These are phyloP conservation scores for Isabelozyma pseudorhagii DNA, from an alignment of 805 yeast genomes.

Conservation along the genomic window DNA sequence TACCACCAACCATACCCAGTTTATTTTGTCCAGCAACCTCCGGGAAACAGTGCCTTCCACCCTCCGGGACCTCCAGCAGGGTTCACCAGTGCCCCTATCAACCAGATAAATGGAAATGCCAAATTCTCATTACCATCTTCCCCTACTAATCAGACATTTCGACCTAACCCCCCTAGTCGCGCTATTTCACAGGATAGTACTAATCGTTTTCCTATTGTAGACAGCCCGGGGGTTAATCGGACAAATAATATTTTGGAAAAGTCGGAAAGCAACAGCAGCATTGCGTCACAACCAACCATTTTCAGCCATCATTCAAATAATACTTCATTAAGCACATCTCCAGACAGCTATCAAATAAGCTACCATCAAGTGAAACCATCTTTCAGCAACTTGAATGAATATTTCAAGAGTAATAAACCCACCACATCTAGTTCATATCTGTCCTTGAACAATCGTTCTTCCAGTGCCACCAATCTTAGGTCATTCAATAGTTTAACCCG, in stretches of 20 bases:
- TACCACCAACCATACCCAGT: constrained; percentile 36
- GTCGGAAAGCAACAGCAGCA: constrained; percentile 25
- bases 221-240: constrained; percentile 3
- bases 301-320: background rate
- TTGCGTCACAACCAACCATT: constrained; percentile 10
- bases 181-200: constrained; percentile 13
- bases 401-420: constrained; percentile 16
- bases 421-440: constrained; percentile 14
- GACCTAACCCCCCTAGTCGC: constrained; percentile 2
- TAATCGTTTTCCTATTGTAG: constrained; percentile 2
- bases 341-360: constrained; percentile 16
- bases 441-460: constrained; percentile 19
- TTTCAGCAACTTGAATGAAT: constrained; percentile 30
- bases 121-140: constrained; percentile 28
- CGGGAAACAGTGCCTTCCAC: constrained; percentile 4
- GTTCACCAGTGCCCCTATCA: constrained; percentile 8
- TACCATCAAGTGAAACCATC: constrained; percentile 9
- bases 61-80: constrained; percentile 6
- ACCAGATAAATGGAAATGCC: constrained; percentile 15
- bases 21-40: constrained; percentile 26
- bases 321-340: constrained; percentile 26
- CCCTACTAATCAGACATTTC: constrained; percentile 15
- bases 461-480: constrained; percentile 17
- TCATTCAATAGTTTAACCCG: constrained; percentile 18
- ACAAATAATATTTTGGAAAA: constrained; percentile 12